Evolutionary conservation across 805 yeast genomes (phyloP), one percentile per base, ranked within the genome.

Genomic region (Candida koratica): DNA sequence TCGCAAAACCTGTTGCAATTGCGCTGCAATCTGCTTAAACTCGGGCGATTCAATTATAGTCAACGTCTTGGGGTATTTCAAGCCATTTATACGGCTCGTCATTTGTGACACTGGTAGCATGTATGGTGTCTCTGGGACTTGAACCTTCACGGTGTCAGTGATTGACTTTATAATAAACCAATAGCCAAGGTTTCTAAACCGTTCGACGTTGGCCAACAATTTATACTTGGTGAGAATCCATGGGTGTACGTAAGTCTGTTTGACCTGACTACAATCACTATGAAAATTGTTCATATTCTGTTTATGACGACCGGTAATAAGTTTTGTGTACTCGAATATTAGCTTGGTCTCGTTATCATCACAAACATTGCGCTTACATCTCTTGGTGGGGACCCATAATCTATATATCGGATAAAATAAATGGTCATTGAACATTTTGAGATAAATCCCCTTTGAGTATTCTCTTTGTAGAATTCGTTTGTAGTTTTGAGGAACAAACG

Each of bases 301-400:
- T 17, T 43, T 46, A 37, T 53, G 58, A 8, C 23, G 13, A 5
- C 23, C 5, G 4, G 58, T 52, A 25, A 48, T 12, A n/a, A 37
- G 35, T 13, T 36, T 38, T 9, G 58, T 50, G 19, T 30, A 30
- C 14, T 47, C 37, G 7, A 47, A 45, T 36, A 56, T 58, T 15
- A 52, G 32, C 15, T 47, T 26, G 6, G 45, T 42, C 6, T 50
- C 52, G 14, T 28, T 16, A 33, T 61, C 56, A 6, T 17, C 14
- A 43, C 67, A 58, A 28, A 45, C 39, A 9, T 60, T 60, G 32
- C 58, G 34, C 15, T 39, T 44, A 41, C 65, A 61, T 5, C 45
- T 37, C 3, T 41, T 34, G 15, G 36, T 43, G 1, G 50, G 55
- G 3, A 58, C 48, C 69, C 67, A 62, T 23, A 60, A 32, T 23